A percentile compares a stretch with the other conserved stretches of the same genome.
Conservation (phyloP, 2,329 filamentous ascomycete genomes). For the Golovinomyces cichoracearum region DNA sequence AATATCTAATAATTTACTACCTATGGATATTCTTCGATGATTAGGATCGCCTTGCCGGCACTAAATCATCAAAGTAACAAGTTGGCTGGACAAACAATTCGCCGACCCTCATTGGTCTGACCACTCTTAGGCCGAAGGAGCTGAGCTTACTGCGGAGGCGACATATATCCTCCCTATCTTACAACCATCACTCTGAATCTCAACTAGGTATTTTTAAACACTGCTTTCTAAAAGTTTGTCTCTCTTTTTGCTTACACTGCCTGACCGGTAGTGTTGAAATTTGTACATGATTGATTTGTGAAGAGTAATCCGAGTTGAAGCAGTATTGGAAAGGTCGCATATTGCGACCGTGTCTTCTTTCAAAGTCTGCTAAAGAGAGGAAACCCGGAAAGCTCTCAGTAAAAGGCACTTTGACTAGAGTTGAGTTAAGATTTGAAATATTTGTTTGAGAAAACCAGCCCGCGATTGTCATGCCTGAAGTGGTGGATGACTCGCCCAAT, state of each 20-base stretch:
- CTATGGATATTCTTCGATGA: not conserved
- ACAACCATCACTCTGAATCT: not conserved
- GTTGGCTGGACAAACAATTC: constrained; percentile 65
- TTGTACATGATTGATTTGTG: too few species aligned
- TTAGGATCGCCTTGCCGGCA: not conserved
- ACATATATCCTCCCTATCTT: constrained; percentile 94
- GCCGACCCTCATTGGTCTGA: constrained; percentile 48
- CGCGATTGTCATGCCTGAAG: constrained; percentile 37
- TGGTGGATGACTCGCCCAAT: constrained; percentile 31
- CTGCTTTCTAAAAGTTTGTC: not conserved
- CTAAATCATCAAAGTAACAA: constrained; percentile 25
- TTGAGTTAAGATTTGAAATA: not conserved
- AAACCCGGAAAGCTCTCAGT: not conserved
- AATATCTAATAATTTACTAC: too few species aligned
- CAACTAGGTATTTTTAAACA: not conserved
- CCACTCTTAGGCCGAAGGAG: constrained; percentile 78
- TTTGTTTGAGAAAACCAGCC: not conserved
- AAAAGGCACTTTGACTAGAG: not conserved
- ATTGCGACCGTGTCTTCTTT: not conserved
- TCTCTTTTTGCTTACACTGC: not conserved
- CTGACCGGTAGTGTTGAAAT: not conserved
- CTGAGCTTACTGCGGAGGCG: constrained; percentile 90
- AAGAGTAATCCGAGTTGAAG: not conserved
- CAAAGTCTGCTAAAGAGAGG: not conserved
- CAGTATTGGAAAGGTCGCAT: not conserved